A percentile compares a stretch with the other conserved stretches of the same genome.
Conservation (phyloP, 805 yeast species). For the Yarrowia alimentaria region DNA sequence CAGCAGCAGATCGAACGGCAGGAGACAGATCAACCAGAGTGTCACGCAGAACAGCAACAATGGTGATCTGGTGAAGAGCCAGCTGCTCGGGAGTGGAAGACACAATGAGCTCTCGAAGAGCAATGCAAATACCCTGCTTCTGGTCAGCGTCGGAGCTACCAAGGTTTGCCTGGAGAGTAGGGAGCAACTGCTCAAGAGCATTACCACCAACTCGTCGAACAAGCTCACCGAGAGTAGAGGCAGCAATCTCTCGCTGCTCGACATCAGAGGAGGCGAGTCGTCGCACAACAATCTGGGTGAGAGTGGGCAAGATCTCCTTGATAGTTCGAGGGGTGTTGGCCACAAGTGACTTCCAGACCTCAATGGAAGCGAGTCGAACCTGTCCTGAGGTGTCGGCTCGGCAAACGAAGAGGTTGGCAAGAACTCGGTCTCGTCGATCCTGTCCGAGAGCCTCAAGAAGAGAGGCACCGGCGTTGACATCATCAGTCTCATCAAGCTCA, state of each 20-base stretch:
- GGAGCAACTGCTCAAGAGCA: conserved; percentile 79
- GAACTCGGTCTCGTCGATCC: conserved; percentile 81
- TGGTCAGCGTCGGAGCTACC: conserved; percentile 68
- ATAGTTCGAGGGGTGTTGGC: conserved; percentile 94
- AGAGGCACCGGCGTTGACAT: conserved; percentile 45
- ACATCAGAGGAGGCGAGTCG: conserved; percentile 81
- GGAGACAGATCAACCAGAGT: conserved; percentile 74
- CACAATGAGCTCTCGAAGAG: conserved; percentile 77
- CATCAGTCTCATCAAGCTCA: conserved; percentile 47
- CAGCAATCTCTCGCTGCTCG: conserved; percentile 80
- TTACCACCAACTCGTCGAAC: conserved; percentile 88
- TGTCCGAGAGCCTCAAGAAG: conserved; percentile 78
- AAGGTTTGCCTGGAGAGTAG: conserved; percentile 68
- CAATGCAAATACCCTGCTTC: conserved; percentile 95
- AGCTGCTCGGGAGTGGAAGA: conserved; percentile 63
- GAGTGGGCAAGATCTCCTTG: conserved; percentile 83
- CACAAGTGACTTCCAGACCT: conserved; percentile 95
- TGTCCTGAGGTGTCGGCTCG: conserved; percentile 86
- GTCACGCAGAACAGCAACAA: conserved; percentile 72
- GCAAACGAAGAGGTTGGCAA: conserved; percentile 85
- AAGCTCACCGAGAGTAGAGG: conserved; percentile 89
- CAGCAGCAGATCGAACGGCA: conserved; percentile 85
- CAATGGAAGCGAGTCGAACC: conserved; percentile 86
- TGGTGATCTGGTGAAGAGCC: conserved; percentile 59
- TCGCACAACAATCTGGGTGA: conserved; percentile 75